Percentiles rank a stretch among this genome's conserved stretches.
These are phyloP conservation scores for Phaeosphaeria sp. DNA, from an alignment of 2,329 filamentous ascomycete species.

Conservation along the genomic window DNA sequence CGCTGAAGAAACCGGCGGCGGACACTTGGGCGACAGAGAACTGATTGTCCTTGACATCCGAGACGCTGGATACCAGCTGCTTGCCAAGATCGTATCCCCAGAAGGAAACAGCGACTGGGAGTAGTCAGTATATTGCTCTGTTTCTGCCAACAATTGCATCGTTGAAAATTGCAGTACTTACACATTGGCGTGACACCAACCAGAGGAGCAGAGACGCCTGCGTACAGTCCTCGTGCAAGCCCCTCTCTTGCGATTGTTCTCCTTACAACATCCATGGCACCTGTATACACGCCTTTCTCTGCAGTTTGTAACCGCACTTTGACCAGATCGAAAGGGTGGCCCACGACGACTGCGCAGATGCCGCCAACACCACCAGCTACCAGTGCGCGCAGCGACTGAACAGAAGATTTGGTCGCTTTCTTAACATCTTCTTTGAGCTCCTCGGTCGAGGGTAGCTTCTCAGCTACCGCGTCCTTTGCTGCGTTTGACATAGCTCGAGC, in stretches of 20 bases:
- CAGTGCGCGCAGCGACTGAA: conserved; percentile 78
- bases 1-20: conserved; percentile 90
- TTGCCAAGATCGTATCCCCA: conserved; percentile 97
- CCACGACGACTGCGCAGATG: conserved; percentile 87
- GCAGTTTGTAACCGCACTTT: conserved; percentile 98
- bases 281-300: conserved; percentile 88
- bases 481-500: conserved; percentile 31
- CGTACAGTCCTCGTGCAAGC: conserved; percentile 79
- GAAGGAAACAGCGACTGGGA: conserved; percentile 69
- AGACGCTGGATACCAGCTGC: conserved; percentile 75
- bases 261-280: conserved; percentile 88
- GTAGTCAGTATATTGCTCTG: conserved; percentile 9
- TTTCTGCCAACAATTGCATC: background rate
- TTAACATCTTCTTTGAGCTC: conserved; percentile 62
- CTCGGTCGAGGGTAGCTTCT: conserved; percentile 44
- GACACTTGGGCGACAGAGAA: conserved; percentile 88
- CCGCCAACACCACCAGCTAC: conserved; percentile 91
- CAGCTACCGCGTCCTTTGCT: conserved; percentile 29
- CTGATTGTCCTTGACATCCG: conserved; percentile 69
- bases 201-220: conserved; percentile 93
- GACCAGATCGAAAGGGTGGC: conserved; percentile 96
- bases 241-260: conserved; percentile 90
- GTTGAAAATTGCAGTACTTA: conserved; percentile 59
- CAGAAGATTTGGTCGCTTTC: conserved; percentile 58
- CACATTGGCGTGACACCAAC: conserved; percentile 99